These are phyloP conservation scores for Plenodomus tracheiphilus DNA, from an alignment of 2,329 filamentous ascomycete species.

Conservation along the genomic window DNA sequence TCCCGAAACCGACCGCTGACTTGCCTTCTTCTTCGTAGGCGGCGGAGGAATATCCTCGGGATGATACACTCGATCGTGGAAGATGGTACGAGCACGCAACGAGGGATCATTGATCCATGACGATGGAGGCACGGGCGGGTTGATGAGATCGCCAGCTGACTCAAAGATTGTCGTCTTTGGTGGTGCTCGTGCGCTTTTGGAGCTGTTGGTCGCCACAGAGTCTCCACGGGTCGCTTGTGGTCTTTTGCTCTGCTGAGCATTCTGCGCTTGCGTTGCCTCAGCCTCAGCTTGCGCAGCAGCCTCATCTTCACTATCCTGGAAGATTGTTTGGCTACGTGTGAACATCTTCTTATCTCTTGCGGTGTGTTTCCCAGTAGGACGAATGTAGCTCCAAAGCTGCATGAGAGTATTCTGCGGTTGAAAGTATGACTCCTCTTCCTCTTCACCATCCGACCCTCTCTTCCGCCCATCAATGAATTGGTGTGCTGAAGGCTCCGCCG, in stretches of 20 bases:
- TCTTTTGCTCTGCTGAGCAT: slow-evolving; percentile 37
- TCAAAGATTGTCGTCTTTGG: slow-evolving; percentile 94
- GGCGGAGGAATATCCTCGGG: slow-evolving; percentile 89
- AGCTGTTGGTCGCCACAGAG: slow-evolving; percentile 51
- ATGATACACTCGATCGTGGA: slow-evolving; percentile 95
- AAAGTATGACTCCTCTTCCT: slow-evolving; percentile 22
- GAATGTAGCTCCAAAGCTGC: slow-evolving; percentile 74
- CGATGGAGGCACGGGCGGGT: slow-evolving; percentile 79
- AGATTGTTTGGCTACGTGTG: slow-evolving; percentile 41
- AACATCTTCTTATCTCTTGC: slow-evolving; percentile 68
- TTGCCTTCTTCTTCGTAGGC: slow-evolving; percentile 53
- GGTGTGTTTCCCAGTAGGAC: slow-evolving; percentile 63
- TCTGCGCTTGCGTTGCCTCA: slow-evolving; percentile 9
- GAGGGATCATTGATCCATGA: slow-evolving; percentile 85
- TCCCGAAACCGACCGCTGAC: slow-evolving; percentile 43
- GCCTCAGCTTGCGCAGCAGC: slow-evolving; percentile 3
- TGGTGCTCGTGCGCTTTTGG: slow-evolving; percentile 64
- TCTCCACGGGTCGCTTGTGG: slow-evolving; percentile 54
- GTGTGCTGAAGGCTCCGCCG: slow-evolving; percentile 34
- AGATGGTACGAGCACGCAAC: slow-evolving; percentile 83
- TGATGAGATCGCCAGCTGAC: slow-evolving; percentile 88
- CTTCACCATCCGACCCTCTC: slow-evolving; percentile 23
- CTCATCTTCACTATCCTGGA: slow-evolving; percentile 25
- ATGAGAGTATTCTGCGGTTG: slow-evolving; percentile 47
- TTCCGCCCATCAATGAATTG: slow-evolving; percentile 36